These are phyloP conservation scores for Annulohypoxylon bovei DNA, from an alignment of 495 filamentous ascomycete genomes.

Conservation along the genomic window DNA sequence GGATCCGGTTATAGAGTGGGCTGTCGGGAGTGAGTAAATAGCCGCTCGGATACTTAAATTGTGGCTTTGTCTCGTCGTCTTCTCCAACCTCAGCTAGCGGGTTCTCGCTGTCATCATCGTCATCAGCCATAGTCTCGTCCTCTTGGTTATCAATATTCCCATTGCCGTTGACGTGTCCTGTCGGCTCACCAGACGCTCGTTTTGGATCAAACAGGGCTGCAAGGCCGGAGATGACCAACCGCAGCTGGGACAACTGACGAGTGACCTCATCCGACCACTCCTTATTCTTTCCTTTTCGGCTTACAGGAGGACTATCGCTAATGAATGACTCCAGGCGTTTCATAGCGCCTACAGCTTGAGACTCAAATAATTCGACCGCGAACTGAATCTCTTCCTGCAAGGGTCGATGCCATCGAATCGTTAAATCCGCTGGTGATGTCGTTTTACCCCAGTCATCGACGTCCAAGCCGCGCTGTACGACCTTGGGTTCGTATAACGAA, in stretches of 20 bases:
- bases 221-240: slow-evolving; percentile 86
- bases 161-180: slow-evolving; percentile 47
- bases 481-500: slow-evolving; percentile 79
- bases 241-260: slow-evolving; percentile 83
- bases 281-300: slow-evolving; percentile 93
- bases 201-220: slow-evolving; percentile 87
- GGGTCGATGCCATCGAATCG: slow-evolving; percentile 91
- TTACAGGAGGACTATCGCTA: slow-evolving; percentile 82
- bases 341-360: slow-evolving; percentile 69
- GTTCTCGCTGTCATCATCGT: slow-evolving; percentile 69
- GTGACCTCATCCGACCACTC: slow-evolving; percentile 98
- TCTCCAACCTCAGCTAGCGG: slow-evolving; percentile 74
- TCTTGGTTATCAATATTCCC: slow-evolving; percentile 49
- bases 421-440: slow-evolving; percentile 75
- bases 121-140: slow-evolving; percentile 62
- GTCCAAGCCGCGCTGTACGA: slow-evolving; percentile 60
- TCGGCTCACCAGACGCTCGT: slow-evolving; percentile 64
- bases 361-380: slow-evolving; percentile 86
- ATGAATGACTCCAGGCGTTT: slow-evolving; percentile 76
- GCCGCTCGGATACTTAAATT: slow-evolving; percentile 85
- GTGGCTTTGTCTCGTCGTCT: slow-evolving; percentile 82
- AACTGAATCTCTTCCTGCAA: slow-evolving; percentile 82
- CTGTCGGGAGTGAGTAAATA: slow-evolving; percentile 75
- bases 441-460: slow-evolving; percentile 81
- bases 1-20: slow-evolving; percentile 75